phyloP scores from a whole-genome alignment of 257 asterid genomes.

The Petrea volubilis region DNA sequence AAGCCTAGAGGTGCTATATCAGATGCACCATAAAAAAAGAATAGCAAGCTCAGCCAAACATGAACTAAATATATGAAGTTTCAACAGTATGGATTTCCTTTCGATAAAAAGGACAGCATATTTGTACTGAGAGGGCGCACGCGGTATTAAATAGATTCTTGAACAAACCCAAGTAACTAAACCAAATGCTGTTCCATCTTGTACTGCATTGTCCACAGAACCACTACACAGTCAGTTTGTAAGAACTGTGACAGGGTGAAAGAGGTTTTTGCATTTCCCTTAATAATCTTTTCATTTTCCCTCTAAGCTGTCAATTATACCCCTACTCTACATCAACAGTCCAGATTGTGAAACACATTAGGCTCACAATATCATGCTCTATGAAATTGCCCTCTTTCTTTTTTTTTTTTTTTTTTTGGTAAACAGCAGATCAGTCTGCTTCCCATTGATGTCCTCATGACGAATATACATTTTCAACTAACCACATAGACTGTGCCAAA shows the following conservation, averaged over 20 bases:
- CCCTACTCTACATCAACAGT: background rate
- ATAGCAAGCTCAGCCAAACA: background rate
- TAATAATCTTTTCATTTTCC: background rate
- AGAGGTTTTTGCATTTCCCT: too few species aligned
- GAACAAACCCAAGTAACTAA: background rate
- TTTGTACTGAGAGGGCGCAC: background rate
- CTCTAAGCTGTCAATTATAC: background rate
- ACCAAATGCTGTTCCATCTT: conserved; percentile 2
- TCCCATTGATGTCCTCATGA: background rate
- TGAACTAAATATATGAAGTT: background rate
- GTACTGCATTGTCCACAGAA: background rate
- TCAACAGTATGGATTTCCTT: background rate
- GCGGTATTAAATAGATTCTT: background rate
- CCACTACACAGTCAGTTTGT: background rate
- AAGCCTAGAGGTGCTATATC: background rate
- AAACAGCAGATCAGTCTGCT: background rate
- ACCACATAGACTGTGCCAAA: too few species aligned
- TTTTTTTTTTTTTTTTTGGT: too few species aligned
- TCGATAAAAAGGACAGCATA: background rate
- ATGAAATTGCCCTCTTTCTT: too few species aligned
- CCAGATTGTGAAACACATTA: background rate
- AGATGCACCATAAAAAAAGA: background rate
- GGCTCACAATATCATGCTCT: background rate
- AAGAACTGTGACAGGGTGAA: background rate
- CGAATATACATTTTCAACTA: too few species aligned